Base-by-base conservation (phyloP, 2,329 filamentous ascomycete species). In the Fusarium chlamydosporum region DNA sequence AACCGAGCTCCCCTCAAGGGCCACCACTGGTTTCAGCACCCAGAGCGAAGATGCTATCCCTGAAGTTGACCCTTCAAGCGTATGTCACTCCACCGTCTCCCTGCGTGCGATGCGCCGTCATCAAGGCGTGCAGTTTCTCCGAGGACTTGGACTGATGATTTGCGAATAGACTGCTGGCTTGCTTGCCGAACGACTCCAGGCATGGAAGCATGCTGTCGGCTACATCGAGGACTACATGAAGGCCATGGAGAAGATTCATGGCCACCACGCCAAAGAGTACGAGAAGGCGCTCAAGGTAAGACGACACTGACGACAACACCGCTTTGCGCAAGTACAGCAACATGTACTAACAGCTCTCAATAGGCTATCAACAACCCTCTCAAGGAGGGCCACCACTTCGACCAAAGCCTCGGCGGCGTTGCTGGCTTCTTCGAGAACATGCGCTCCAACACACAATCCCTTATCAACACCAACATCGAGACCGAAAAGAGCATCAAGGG, bases 391-490 rank as follows among this genome's bases (percentile, higher is more conserved):
- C 89, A 97, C 73, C 96, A 99, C 81, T 99, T 98, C 77, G 93
- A 97, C 76, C 91, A 96, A 79, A 90, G 87, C 61, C 84, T 95
- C n/a, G 94, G 93, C 20, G 96, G 96, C 63, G 82, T 99, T 57
- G 90, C 93, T 43, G 92, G 93, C 64, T 89, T 97, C 81, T 97
- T 98, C 76, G 95, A 98, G 81, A 97, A 96, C 79, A 89, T 99
- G 82, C 90, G 94, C 62, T 86, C 90, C 74, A 98, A 98, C 81
- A 97, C 95, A 7, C 92, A 97, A 86, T 92, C 91, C 45, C 87
- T 98, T 75, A 89, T 94, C 75, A 97, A 96, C 80, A 91, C 92
- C 76, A 95, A 97, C 79, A 82, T 91, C 73, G 95, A 98, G 79
- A 97, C 94, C 7, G 94, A 96, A 74, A 96, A 96, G 84, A 92